phyloP scores from a whole-genome alignment of 768 basidiomycete species.

The Daedaleopsis nitida region DNA sequence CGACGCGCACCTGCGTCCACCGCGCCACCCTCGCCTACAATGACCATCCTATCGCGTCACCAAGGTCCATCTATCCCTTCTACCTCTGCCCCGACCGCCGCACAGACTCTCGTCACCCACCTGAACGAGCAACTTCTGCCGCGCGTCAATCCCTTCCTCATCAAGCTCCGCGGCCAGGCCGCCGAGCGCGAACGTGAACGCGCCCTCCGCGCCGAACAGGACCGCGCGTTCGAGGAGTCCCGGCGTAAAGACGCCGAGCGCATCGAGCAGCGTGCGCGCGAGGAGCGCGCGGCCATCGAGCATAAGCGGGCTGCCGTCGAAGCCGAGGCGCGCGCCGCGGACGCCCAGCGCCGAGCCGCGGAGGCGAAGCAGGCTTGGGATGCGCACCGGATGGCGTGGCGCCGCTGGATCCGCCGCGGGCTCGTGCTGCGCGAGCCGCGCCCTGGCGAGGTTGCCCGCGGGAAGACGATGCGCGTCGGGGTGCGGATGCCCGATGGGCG shows the following conservation, averaged over 20 bases:
- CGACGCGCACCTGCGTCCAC: slow-evolving; percentile 45
- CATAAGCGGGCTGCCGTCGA: slow-evolving; percentile 36
- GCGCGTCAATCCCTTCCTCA: slow-evolving; percentile 76
- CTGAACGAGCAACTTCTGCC: slow-evolving; percentile 76
- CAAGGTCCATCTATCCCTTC: slow-evolving; percentile 60
- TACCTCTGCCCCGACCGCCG: slow-evolving; percentile 58
- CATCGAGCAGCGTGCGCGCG: slow-evolving; percentile 56
- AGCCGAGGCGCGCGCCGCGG: slow-evolving; percentile 40
- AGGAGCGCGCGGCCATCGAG: slow-evolving; percentile 48
- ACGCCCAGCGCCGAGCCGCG: slow-evolving; percentile 32
- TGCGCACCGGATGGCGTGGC: slow-evolving; percentile 49
- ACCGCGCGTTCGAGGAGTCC: slow-evolving; percentile 71
- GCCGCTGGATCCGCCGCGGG: slow-evolving; percentile 57
- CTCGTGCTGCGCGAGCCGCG: slow-evolving; percentile 43
- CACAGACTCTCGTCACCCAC: slow-evolving; percentile 63
- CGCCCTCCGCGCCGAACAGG: slow-evolving; percentile 75
- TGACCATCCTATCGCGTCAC: slow-evolving; percentile 87
- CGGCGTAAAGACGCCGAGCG: slow-evolving; percentile 68
- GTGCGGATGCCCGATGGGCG: slow-evolving; percentile 53
- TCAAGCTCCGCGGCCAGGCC: slow-evolving; percentile 55
- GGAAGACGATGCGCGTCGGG: slow-evolving; percentile 53
- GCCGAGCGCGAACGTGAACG: slow-evolving; percentile 46
- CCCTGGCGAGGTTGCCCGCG: slow-evolving; percentile 28
- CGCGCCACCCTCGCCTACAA: slow-evolving; percentile 45
- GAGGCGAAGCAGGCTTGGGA: slow-evolving; percentile 26